Conservation (phyloP, 257 asterid species). For the Echites panduratus region DNA sequence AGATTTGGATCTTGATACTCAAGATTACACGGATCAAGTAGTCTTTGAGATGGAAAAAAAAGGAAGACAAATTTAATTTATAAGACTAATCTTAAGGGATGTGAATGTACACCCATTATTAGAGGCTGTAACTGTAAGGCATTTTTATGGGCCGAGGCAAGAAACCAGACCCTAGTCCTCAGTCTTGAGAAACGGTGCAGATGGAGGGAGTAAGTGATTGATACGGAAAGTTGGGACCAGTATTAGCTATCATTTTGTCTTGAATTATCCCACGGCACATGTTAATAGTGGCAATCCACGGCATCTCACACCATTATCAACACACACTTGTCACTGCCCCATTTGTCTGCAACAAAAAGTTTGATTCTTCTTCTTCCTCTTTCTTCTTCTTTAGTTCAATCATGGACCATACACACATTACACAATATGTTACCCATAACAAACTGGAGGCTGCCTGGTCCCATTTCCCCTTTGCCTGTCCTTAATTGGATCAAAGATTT, state of each 20-base stretch:
- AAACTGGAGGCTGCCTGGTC: conserved; percentile 7
- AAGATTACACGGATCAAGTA: no score
- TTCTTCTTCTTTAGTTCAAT: background rate
- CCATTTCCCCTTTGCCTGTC: conserved; percentile 15
- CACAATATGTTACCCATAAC: background rate
- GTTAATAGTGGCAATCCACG: conserved; percentile 10
- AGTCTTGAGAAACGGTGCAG: no score
- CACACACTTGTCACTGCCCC: conserved; percentile 12
- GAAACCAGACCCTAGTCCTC: no score
- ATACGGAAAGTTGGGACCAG: conserved; percentile 21
- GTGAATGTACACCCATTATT: no score
- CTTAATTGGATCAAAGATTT: conserved; percentile 11
- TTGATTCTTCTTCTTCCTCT: background rate
- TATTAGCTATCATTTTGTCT: conserved; percentile 36
- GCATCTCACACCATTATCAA: conserved; percentile 2
- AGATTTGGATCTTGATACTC: no score
- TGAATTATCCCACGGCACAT: conserved; percentile 25
- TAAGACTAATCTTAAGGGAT: no score
- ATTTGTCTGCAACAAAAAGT: background rate
- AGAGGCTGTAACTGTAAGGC: no score
- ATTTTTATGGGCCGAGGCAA: no score
- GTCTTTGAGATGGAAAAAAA: no score
- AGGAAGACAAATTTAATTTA: no score
- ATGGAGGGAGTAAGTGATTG: background rate
- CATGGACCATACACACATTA: background rate